Percentiles rank a stretch among this genome's conserved stretches.
These are phyloP conservation scores for Micractinium sp. DNA, from an alignment of 139 green algal genomes.

Conservation along the genomic window DNA sequence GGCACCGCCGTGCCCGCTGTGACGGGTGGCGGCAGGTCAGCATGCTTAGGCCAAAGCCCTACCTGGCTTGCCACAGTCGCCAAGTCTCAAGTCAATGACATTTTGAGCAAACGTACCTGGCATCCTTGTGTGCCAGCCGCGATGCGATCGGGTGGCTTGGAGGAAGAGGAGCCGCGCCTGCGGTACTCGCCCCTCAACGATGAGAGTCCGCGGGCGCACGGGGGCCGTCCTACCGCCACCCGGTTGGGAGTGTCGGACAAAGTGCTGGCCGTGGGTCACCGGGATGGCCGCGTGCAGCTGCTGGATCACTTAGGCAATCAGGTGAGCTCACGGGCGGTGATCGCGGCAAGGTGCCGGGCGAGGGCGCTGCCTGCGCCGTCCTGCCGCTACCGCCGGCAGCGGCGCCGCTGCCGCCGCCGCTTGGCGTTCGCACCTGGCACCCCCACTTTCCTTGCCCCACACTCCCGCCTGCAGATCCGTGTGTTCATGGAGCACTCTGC, in stretches of 20 bases:
- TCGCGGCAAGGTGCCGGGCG: neutral
- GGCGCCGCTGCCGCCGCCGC: neutral
- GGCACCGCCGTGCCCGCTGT: too few species aligned
- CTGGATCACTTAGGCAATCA: conserved; percentile 91
- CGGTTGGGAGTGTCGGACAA: conserved; percentile 85
- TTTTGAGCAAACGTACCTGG: too few species aligned
- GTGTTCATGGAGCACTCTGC: conserved; percentile 61
- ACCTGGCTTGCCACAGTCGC: too few species aligned
- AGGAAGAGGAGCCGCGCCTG: conserved; percentile 81
- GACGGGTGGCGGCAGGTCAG: too few species aligned
- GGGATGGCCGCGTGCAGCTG: conserved; percentile 76
- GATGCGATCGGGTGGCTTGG: neutral
- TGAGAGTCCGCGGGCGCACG: conserved; percentile 51
- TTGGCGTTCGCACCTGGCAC: neutral
- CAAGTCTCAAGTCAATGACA: too few species aligned
- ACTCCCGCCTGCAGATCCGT: conserved; percentile 54
- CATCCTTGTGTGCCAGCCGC: too few species aligned
- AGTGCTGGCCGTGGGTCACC: conserved; percentile 87
- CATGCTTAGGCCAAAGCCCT: too few species aligned
- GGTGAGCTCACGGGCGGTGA: conserved; percentile 41
- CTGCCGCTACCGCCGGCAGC: neutral
- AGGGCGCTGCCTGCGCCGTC: neutral
- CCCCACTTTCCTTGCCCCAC: neutral
- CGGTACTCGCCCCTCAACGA: conserved; percentile 69
- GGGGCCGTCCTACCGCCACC: conserved; percentile 53